Percentiles rank a stretch among this genome's conserved stretches.
These are phyloP conservation scores for Nicotiana benthamiana DNA, from an alignment of 257 asterid species.

Conservation along the genomic window DNA sequence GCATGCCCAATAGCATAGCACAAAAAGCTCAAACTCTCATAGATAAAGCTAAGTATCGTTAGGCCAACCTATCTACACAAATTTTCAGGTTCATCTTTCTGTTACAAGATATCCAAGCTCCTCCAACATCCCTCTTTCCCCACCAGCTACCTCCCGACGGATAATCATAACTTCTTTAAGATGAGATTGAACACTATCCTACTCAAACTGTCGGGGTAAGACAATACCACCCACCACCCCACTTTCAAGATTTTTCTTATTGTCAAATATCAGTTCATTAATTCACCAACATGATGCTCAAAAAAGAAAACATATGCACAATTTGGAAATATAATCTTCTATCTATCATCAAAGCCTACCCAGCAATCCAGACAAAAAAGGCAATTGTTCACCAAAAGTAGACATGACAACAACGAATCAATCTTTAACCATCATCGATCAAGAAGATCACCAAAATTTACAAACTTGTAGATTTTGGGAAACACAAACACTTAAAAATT, in stretches of 20 bases:
- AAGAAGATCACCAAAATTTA: neutral
- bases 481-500: neutral
- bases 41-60: neutral
- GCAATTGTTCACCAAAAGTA: neutral
- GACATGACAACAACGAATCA: neutral
- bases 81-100: neutral
- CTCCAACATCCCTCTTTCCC: neutral
- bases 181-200: neutral
- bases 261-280: neutral
- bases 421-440: constrained; percentile 1
- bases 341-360: neutral
- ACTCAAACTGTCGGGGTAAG: neutral
- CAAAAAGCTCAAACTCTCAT: neutral
- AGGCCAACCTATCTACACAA: neutral
- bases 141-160: neutral
- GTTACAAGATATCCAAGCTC: neutral
- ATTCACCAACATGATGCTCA: neutral
- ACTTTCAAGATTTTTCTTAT: neutral
- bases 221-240: neutral
- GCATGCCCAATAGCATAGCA: neutral
- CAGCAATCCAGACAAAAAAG: neutral
- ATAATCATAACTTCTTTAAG: neutral
- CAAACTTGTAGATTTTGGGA: neutral
- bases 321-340: neutral
- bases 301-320: neutral